Base-by-base conservation (phyloP, 192 early-diverging fungal genomes). In the Umbelopsis sp. region DNA sequence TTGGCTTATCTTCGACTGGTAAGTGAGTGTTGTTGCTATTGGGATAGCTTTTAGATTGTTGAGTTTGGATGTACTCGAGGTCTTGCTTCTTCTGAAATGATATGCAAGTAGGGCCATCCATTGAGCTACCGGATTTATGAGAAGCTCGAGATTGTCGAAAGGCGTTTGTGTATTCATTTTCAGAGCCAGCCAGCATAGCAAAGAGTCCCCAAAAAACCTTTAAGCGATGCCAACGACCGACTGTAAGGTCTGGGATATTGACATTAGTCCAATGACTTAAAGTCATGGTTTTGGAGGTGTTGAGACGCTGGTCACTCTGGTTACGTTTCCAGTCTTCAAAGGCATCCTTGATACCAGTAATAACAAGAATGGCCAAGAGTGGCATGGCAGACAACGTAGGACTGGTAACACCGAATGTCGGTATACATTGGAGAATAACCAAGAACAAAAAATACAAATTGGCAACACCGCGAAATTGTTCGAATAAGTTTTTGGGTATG, bases 401-500 rank as follows among this genome's bases (percentile, higher is more conserved):
- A 0, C 89, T 85, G 52, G 94, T 91, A 3, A 82, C 83, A 54
- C 85, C 85, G 38, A 88, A 74, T 31, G 80, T 69, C 0, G 85
- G 85, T 29, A 80, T 75, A 21, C 88, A 83, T 80, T 97, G 96
- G 52, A 98, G 84, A 34, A 96, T 85, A 4, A 96, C 93, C 31
- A 98, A 74, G 66, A 92, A 91, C 54, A 97, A 78, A 77, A 99
- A 99, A 79, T 97, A 99, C 32, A 98, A 86, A 78, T 99, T 99
- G 52, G 97, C 98, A 8, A 97, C 86, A 44, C 90, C 88, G 9
- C 94, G 91, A 80, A 99, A 99, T 84, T 99, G 97, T 87, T 98
- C 96, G 77, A 94, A 93, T 68, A 99, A 76, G 71, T 98, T 98
- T 77, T 96, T 97, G 21, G 97, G 97, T 17, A 99, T 78, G 81